Evolutionary conservation across 495 filamentous ascomycete genomes (phyloP).

Genomic region (Penicillium verhagenii): DNA sequence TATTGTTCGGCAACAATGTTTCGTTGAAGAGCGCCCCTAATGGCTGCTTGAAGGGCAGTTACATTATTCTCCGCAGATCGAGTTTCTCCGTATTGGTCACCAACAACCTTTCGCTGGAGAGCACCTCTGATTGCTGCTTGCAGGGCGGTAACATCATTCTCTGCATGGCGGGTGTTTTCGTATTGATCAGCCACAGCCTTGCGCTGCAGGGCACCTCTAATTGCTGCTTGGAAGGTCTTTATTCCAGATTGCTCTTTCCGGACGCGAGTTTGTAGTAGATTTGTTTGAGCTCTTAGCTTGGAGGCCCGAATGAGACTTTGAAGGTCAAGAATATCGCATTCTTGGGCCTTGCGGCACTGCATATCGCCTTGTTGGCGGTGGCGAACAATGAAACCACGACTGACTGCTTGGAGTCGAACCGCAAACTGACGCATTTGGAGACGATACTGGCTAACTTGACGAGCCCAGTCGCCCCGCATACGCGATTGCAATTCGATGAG

Average conservation of each 20-base stretch:
- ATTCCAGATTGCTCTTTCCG: conserved; percentile 57
- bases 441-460: conserved; percentile 76
- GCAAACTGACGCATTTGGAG: conserved; percentile 78
- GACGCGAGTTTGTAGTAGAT: conserved; percentile 60
- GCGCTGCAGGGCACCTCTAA: conserved; percentile 56
- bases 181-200: conserved; percentile 45
- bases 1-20: conserved; percentile 44
- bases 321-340: conserved; percentile 70
- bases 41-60: conserved; percentile 67
- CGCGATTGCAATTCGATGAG: conserved; percentile 80
- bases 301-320: conserved; percentile 80
- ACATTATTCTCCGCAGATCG: conserved; percentile 50
- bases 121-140: conserved; percentile 69
- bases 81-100: conserved; percentile 46
- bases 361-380: conserved; percentile 59
- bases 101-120: conserved; percentile 49
- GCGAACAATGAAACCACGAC: conserved; percentile 76
- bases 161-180: conserved; percentile 46
- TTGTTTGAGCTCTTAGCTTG: conserved; percentile 68
- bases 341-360: conserved; percentile 66
- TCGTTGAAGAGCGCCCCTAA: conserved; percentile 58
- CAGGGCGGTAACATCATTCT: conserved; percentile 53
- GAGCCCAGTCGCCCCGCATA: conserved; percentile 73
- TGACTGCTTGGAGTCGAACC: conserved; percentile 70
- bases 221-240: conserved; percentile 58